Evolutionary conservation across 2,329 filamentous ascomycete genomes (phyloP).

Genomic region (Stenocarpella maydis): DNA sequence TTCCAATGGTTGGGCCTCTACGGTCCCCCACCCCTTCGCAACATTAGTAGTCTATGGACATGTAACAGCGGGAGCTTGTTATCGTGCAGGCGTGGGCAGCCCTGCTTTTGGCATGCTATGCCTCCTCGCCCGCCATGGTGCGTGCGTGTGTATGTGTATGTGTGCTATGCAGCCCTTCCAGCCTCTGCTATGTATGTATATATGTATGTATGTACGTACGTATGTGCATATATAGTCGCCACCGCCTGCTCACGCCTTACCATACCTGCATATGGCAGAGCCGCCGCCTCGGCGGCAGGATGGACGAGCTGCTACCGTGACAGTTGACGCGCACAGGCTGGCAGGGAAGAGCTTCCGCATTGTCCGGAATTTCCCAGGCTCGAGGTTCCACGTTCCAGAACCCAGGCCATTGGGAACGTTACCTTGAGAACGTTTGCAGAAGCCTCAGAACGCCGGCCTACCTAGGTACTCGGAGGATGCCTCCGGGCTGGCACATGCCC

Average conservation of each 20-base stretch:
- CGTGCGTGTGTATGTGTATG: no score
- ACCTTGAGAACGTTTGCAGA: constrained; percentile 6
- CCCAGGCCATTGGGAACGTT: constrained; percentile 3
- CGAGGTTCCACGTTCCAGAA: constrained; percentile 14
- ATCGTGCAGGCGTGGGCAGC: background rate
- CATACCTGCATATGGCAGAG: background rate
- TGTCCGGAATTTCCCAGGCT: background rate
- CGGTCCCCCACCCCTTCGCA: no score
- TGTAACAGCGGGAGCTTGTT: background rate
- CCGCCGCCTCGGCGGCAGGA: background rate
- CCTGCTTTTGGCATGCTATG: background rate
- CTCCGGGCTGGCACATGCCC: constrained; percentile 2
- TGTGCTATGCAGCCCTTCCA: no score
- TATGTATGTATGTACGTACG: no score
- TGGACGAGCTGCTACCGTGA: background rate
- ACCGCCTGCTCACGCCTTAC: background rate
- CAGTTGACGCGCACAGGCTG: background rate
- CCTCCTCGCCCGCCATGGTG: background rate
- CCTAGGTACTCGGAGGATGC: no score
- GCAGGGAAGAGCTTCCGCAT: background rate
- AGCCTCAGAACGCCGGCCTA: background rate
- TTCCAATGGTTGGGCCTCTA: background rate
- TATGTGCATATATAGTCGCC: no score
- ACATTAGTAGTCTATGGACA: no score
- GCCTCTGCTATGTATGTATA: no score